Evolutionary conservation across 1,284 basidiomycete species (phyloP), one percentile per base, ranked within the genome.

Genomic region (Bondarzewia mesenterica): DNA sequence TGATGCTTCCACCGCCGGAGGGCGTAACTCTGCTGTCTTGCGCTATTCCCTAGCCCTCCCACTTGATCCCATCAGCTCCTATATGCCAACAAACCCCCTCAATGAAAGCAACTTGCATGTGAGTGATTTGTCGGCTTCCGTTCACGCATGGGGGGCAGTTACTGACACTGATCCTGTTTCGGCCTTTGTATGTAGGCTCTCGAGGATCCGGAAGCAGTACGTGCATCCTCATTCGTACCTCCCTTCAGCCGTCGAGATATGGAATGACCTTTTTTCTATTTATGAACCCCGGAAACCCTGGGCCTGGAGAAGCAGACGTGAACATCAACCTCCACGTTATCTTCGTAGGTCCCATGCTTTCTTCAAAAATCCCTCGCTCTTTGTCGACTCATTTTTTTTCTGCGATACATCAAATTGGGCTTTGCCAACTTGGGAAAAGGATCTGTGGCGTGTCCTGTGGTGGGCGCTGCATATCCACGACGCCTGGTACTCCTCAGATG

Each of bases 21-120:
- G 61, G 7, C 56, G 69, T 38, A 77, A 77, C 54, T 64, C 67
- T 15, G 81, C 78, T 2, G 75, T 83, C 48, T 55, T 82, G 27
- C 69, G 73, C 16, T 83, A 83, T 54, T 49, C 40, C 0, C 72
- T 72, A 4, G 80, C 79, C 5, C 53, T 61, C 0, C 48, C 50
- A 1, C 46, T 44, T 5, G 74, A 81, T 23, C 81, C 78, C 0
- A 69, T 60, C 4, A 67, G 66, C 25, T 61, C 54, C 14, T 58
- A 64, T 8, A 54, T 62, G 43, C 46, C 18, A 52, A 49, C 49
- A 23, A 40, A 1, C 54, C 53, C 15, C 50, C 54, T 69, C 7
- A 47, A 57, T 27, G 67, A 69, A 51, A 56, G 58, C 1, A 58
- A 62, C 47, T 51, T 66, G 12, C 57, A 58, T n/a, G 55, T 56